Evolutionary conservation across 2,329 filamentous ascomycete genomes (phyloP).

Genomic region (Hymenoscyphus infarciens): DNA sequence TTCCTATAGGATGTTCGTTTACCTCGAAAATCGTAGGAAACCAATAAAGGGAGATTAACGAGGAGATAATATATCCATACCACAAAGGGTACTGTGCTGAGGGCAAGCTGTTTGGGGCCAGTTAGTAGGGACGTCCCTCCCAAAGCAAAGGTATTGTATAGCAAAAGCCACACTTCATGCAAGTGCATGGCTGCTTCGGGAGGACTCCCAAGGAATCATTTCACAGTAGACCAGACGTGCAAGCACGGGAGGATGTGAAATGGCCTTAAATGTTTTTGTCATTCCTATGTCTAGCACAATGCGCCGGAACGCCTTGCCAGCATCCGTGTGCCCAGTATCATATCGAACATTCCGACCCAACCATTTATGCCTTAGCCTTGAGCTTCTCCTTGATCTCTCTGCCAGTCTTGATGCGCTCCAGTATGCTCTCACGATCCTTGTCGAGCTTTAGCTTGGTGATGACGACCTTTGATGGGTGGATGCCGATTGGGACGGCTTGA

Average conservation of each 20-base stretch:
- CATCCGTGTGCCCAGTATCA: constrained; percentile 22
- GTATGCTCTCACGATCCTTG: constrained; percentile 87
- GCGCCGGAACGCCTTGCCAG: constrained; percentile 19
- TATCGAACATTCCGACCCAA: constrained; percentile 27
- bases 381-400: constrained; percentile 70
- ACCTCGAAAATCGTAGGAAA: constrained; percentile 76
- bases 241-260: constrained; percentile 54
- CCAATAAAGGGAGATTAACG: constrained; percentile 56
- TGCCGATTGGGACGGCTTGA: constrained; percentile 89
- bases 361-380: constrained; percentile 33
- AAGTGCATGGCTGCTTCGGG: constrained; percentile 52
- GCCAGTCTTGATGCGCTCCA: constrained; percentile 79
- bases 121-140: constrained; percentile 31
- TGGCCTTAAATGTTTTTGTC: constrained; percentile 54
- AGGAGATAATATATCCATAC: constrained; percentile 82
- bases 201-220: constrained; percentile 71
- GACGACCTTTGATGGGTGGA: constrained; percentile 95
- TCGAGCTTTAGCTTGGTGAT: constrained; percentile 99
- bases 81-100: neutral
- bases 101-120: constrained; percentile 8
- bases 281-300: constrained; percentile 33
- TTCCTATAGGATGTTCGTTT: constrained; percentile 90
- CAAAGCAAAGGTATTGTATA: constrained; percentile 33
- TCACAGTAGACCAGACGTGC: constrained; percentile 50
- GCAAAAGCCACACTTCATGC: constrained; percentile 27